Base-by-base conservation (phyloP, 768 basidiomycete species). In the Panus rudis region DNA sequence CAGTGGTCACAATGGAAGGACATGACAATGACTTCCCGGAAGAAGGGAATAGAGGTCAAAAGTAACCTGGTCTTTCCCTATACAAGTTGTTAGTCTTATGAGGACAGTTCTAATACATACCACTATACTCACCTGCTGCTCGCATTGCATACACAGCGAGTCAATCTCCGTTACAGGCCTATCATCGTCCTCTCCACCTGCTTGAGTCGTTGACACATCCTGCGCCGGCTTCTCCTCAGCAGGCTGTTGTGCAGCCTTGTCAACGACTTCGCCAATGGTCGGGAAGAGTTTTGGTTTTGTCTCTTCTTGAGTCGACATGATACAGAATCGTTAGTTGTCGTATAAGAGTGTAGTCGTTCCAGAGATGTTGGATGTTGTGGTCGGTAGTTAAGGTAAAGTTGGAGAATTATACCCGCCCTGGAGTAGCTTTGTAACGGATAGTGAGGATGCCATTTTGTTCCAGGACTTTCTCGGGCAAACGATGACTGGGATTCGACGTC, bases 1-100 rank as follows among this genome's bases (percentile, higher is more conserved):
- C 96, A 99, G 56, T 92, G 82, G 45, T 94, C 90, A 60, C 96
- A 99, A 44, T 84, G 76, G 69, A 99, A 99, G 28, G 91, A 93
- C 81, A 94, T 92, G 47, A 98, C 79, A 50, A 99, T 87, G 40
- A 98, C 82, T 61, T 99, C 90, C 34, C 79, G 72, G 70, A 98
- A 98, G 70, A 81, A 98, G 0, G 96, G 96, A 38, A 99, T 99
- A 3, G 82, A 80, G 0, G 93, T 97, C 38, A 99, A 69, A 54
- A 99, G 76, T 54, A 99, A 64, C 32, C 92, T 71, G 1, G 96
- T 99, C 11, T 71, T 67, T 24, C 94, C 94, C 92, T 97, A 28
- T 20, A 28, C 16, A 25, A 31, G 42, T 49, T 38, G 14, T 45
- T 21, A 31, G 8, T 45, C 10, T 20, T 39, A 23, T 32, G 21